phyloP scores from a whole-genome alignment of 257 asterid species.

The Nicotiana otophora region DNA sequence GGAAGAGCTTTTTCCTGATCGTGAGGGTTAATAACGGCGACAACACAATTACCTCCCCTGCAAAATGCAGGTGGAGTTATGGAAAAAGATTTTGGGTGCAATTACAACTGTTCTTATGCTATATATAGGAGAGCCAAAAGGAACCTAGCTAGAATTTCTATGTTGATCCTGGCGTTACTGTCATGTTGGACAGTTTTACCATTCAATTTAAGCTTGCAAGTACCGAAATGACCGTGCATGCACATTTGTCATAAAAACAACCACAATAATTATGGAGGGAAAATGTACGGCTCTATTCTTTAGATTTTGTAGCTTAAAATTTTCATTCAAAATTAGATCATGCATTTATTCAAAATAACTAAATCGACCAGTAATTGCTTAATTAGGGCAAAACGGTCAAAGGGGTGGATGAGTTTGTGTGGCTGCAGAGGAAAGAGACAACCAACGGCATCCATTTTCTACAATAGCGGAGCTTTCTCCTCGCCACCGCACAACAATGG shows the following conservation, averaged over 20 bases:
- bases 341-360: not conserved
- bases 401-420: no score
- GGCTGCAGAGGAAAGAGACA: not conserved
- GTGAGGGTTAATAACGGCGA: no score
- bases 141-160: not conserved
- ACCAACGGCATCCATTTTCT: not conserved
- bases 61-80: constrained; percentile 12
- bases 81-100: not conserved
- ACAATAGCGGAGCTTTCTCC: not conserved
- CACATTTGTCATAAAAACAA: not conserved
- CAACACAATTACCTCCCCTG: not conserved
- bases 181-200: not conserved
- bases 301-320: no score
- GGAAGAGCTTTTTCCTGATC: no score
- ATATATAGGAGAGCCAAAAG: not conserved
- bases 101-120: not conserved
- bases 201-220: not conserved
- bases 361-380: not conserved
- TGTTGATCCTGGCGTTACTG: not conserved
- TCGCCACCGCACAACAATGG: not conserved
- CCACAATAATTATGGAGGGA: not conserved
- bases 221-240: not conserved
- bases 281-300: no score
- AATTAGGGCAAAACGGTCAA: not conserved
- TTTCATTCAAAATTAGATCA: not conserved